Percentiles rank a stretch among this genome's conserved stretches.
These are phyloP conservation scores for Cornus suecica DNA, from an alignment of 148 eudicot species.

Conservation along the genomic window DNA sequence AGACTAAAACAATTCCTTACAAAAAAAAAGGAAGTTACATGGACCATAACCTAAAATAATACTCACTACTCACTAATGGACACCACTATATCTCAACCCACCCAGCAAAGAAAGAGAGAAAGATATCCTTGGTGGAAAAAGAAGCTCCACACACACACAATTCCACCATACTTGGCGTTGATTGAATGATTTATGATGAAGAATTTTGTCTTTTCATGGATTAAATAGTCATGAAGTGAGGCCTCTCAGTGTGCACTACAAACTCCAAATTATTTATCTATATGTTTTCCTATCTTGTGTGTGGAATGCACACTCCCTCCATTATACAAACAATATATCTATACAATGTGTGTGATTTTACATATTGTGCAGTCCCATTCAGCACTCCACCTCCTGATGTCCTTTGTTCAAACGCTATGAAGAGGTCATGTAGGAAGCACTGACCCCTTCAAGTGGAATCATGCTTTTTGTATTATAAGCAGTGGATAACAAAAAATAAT, in stretches of 20 bases:
- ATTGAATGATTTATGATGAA: not conserved
- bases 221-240: not conserved
- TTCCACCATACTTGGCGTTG: not conserved
- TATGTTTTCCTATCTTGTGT: not conserved
- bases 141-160: too few relatives aligned
- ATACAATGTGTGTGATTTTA: not conserved
- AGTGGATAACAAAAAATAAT: not conserved
- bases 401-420: too few relatives aligned
- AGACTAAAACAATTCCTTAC: too few relatives aligned
- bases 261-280: too few relatives aligned
- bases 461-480: not conserved
- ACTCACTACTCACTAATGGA: not conserved
- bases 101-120: not conserved
- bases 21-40: too few relatives aligned
- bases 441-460: too few relatives aligned
- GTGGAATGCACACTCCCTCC: slow-evolving; percentile 10
- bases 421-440: not conserved
- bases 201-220: not conserved
- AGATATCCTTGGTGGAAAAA: not conserved
- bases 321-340: not conserved
- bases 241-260: not conserved
- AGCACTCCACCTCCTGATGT: not conserved
- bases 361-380: slow-evolving; percentile 1
- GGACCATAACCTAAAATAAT: not conserved
- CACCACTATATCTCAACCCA: not conserved